These are phyloP conservation scores for Viola odorata DNA, from an alignment of 345 rosid genomes.

Conservation along the genomic window DNA sequence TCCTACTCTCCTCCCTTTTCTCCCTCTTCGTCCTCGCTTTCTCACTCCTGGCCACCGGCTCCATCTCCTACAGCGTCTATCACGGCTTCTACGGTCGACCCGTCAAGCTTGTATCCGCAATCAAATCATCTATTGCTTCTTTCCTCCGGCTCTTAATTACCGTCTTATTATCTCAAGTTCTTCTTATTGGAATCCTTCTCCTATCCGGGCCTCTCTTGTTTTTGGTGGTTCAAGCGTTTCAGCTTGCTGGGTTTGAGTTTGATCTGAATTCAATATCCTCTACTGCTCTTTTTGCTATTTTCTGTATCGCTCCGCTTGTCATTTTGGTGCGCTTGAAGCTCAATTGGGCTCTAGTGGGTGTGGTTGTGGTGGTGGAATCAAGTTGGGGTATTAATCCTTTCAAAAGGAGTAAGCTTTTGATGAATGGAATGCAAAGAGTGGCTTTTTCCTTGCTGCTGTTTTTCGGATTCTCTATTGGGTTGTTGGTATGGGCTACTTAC, in stretches of 20 bases:
- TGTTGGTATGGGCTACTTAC: constrained; percentile 27
- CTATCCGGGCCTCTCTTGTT: constrained; percentile 23
- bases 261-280: constrained; percentile 33
- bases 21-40: constrained; percentile 25
- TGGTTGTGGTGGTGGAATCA: constrained; percentile 58
- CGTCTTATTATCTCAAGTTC: constrained; percentile 12
- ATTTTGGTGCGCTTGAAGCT: constrained; percentile 32
- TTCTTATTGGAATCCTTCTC: constrained; percentile 22
- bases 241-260: constrained; percentile 24
- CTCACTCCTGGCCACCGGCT: constrained; percentile 44
- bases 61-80: constrained; percentile 57
- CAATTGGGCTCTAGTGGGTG: constrained; percentile 45
- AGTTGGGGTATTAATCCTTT: constrained; percentile 61
- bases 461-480: constrained; percentile 19
- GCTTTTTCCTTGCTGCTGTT: constrained; percentile 31
- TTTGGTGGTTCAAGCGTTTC: constrained; percentile 16
- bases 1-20: constrained; percentile 25
- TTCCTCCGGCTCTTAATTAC: constrained; percentile 52
- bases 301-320: constrained; percentile 8
- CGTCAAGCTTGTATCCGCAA: constrained; percentile 51
- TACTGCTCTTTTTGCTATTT: constrained; percentile 8
- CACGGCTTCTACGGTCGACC: constrained; percentile 86
- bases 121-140: constrained; percentile 49
- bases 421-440: constrained; percentile 45
- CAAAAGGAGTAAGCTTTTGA: constrained; percentile 45